phyloP scores from a whole-genome alignment of 768 basidiomycete species.

The Epithele typhae region DNA sequence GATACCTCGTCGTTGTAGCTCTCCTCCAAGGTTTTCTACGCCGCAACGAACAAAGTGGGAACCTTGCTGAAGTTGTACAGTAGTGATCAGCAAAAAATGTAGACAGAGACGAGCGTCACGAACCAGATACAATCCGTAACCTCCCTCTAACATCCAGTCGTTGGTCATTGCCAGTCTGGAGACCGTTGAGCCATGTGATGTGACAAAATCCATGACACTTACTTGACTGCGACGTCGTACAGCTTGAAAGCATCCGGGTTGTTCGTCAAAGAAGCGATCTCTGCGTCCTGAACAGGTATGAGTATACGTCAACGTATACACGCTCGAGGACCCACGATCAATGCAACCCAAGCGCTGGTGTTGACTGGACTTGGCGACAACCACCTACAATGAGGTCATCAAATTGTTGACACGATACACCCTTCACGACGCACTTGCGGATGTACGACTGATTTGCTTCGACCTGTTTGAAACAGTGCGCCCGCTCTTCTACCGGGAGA shows the following conservation, averaged over 20 bases:
- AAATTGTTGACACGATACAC: not conserved
- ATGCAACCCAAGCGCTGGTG: constrained; percentile 60
- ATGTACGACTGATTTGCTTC: constrained; percentile 58
- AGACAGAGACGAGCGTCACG: too few relatives aligned
- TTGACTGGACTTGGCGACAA: constrained; percentile 66
- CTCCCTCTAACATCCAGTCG: constrained; percentile 71
- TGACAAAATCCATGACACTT: constrained; percentile 11
- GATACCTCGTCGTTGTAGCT: constrained; percentile 64
- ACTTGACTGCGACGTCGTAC: constrained; percentile 69
- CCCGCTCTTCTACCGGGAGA: constrained; percentile 31
- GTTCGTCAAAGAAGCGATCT: constrained; percentile 55
- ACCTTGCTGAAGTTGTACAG: constrained; percentile 40
- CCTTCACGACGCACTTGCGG: constrained; percentile 39
- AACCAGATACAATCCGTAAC: constrained; percentile 63
- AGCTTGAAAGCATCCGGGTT: constrained; percentile 57
- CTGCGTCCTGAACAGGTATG: constrained; percentile 50
- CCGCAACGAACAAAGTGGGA: constrained; percentile 62
- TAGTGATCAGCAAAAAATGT: not conserved
- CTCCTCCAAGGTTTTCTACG: constrained; percentile 61
- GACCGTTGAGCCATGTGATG: not conserved
- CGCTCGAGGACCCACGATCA: constrained; percentile 41
- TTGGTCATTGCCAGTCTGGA: constrained; percentile 57
- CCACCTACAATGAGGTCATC: constrained; percentile 51
- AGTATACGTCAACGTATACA: not conserved
- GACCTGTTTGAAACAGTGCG: constrained; percentile 51